A percentile compares a stretch with the other conserved stretches of the same genome.
Conservation (phyloP, 768 basidiomycete species). For the Lactifluus hygrophoroides region DNA sequence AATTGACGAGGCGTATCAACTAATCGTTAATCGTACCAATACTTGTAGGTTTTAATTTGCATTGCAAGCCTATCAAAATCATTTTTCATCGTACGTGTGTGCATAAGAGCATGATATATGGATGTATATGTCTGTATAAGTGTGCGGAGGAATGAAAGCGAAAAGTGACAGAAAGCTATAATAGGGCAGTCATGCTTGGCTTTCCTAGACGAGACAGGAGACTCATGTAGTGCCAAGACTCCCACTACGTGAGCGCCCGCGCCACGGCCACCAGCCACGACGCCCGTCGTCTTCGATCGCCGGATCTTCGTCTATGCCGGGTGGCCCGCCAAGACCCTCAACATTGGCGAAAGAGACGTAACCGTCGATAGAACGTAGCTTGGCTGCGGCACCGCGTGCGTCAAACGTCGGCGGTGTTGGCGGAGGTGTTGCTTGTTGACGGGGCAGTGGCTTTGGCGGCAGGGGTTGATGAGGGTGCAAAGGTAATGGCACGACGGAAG, state of each 20-base stretch:
- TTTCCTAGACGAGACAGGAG: background rate
- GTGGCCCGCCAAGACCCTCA: slow-evolving; percentile 57
- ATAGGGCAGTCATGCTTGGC: background rate
- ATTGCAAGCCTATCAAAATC: background rate
- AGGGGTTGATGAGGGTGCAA: background rate
- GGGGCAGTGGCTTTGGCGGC: background rate
- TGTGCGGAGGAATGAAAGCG: background rate
- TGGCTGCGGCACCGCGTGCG: slow-evolving; percentile 50
- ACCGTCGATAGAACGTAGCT: slow-evolving; percentile 47
- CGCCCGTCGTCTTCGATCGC: slow-evolving; percentile 1
- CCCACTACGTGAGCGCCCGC: slow-evolving; percentile 7
- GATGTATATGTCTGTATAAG: background rate
- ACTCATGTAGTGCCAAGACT: background rate
- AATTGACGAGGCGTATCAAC: background rate
- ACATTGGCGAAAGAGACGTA: slow-evolving; percentile 63
- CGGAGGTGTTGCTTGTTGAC: slow-evolving; percentile 21
- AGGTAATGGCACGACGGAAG: background rate
- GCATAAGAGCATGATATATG: background rate
- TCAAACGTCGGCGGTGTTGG: slow-evolving; percentile 42
- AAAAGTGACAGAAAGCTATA: background rate
- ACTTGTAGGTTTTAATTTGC: background rate
- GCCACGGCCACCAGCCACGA: slow-evolving; percentile 16
- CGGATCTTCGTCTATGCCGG: slow-evolving; percentile 34
- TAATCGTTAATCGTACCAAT: background rate
- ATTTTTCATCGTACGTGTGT: slow-evolving; percentile 2